Conservation (phyloP, 768 basidiomycete genomes). For the Hemileccinum rubropunctum region DNA sequence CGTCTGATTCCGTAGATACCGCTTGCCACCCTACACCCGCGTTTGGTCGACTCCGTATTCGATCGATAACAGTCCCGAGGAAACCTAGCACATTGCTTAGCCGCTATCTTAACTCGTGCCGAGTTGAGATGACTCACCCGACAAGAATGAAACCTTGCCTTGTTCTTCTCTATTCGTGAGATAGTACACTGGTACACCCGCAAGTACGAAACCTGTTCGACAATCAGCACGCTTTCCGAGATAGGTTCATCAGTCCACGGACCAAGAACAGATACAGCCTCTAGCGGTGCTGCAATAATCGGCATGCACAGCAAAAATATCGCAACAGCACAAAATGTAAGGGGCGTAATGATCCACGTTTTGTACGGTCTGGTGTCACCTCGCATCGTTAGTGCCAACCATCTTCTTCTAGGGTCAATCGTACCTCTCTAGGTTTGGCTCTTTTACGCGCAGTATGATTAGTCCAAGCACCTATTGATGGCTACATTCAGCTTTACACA, state of each 20-base stretch:
- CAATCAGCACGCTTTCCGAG: neutral
- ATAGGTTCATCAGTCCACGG: conserved; percentile 19
- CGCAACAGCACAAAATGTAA: conserved; percentile 79
- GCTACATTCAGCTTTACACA: conserved; percentile 1
- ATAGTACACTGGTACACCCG: conserved; percentile 82
- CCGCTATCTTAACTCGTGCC: neutral
- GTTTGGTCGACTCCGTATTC: conserved; percentile 50
- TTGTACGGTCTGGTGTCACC: conserved; percentile 74
- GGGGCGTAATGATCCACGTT: conserved; percentile 87
- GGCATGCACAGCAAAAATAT: conserved; percentile 81
- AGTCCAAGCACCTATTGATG: conserved; percentile 73
- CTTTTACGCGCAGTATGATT: conserved; percentile 83
- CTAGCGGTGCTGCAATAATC: conserved; percentile 85
- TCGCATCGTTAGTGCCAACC: neutral
- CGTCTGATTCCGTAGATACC: conserved; percentile 64
- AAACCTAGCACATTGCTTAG: conserved; percentile 32
- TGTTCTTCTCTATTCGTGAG: conserved; percentile 57
- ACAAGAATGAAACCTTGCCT: conserved; percentile 31
- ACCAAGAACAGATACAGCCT: conserved; percentile 88
- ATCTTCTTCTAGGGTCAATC: neutral
- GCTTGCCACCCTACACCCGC: conserved; percentile 72
- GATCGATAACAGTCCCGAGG: conserved; percentile 40
- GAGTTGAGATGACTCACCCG: conserved; percentile 34
- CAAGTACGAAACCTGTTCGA: conserved; percentile 65
- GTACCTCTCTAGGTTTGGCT: conserved; percentile 82